Evolutionary conservation across 2,329 filamentous ascomycete genomes (phyloP).

Genomic region (Catunica adiposa): DNA sequence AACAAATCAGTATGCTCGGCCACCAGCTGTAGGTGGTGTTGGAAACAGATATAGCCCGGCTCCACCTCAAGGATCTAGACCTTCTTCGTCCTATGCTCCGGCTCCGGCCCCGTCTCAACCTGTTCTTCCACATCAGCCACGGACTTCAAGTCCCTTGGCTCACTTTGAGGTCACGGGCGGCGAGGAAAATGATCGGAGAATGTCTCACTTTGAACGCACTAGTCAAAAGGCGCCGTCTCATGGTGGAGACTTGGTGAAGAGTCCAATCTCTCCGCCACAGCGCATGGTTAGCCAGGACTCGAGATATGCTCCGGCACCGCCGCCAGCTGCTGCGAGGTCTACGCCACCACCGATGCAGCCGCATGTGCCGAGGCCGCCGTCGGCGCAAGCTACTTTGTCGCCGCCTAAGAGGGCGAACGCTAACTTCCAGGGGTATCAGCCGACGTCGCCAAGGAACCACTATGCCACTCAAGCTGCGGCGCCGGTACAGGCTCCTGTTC

Average conservation of each 20-base stretch:
- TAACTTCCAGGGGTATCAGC: conserved; percentile 26
- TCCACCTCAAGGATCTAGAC: conserved; percentile 24
- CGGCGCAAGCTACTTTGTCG: conserved; percentile 31
- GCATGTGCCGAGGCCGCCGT: conserved; percentile 8
- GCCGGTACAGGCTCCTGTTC: background rate
- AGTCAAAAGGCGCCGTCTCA: conserved; percentile 3
- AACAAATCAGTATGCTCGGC: conserved; percentile 17
- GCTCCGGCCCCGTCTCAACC: conserved; percentile 23
- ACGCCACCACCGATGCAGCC: conserved; percentile 33
- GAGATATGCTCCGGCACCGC: conserved; percentile 21
- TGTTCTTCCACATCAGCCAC: conserved; percentile 40
- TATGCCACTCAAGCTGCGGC: conserved; percentile 17
- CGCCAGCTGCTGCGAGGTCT: conserved; percentile 21
- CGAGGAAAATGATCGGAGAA: conserved; percentile 17
- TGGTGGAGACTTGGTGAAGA: conserved; percentile 9
- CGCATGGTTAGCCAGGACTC: conserved; percentile 20
- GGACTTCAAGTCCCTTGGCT: conserved; percentile 49
- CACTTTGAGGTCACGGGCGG: conserved; percentile 41
- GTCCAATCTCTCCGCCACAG: conserved; percentile 17
- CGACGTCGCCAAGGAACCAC: conserved; percentile 6
- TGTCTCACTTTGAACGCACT: background rate
- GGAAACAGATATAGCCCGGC: conserved; percentile 38
- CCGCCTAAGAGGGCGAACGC: conserved; percentile 38
- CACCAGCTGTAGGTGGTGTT: conserved; percentile 21
- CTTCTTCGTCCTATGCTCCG: conserved; percentile 27